Base-by-base conservation (phyloP, 257 asterid species). In the Scutellaria baicalensis region DNA sequence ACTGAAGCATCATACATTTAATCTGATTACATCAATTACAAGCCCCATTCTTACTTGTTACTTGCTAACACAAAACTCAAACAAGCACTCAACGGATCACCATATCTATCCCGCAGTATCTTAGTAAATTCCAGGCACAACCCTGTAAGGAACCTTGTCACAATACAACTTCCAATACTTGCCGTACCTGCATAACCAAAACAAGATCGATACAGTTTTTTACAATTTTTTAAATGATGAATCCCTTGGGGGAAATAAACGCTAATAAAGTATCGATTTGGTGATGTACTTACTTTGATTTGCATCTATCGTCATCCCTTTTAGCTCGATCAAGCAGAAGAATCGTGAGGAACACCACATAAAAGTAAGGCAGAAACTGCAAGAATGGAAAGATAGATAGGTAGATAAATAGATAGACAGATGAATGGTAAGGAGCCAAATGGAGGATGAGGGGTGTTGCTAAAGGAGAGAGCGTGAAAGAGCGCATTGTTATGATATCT, bases 291-390 rank as follows among this genome's bases (percentile, higher is more conserved):
- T 80, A 93, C 98, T 93, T 93, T 75, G 96, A 76, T 84, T 71
- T 87, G 92, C 98, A 93, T 62, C 97, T 83, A 56, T 93, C 95
- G 0, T 93, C 98, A 33, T 93, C 97, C 83, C 98, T 87, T 75
- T 83, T 82, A 72, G 97, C 98, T 43, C 98, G 94, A 69, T 93
- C 96, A 10, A 87, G 59, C n/a, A 93, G 97, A 73, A 93, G 98
- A 80, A 91, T 85, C 13, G 94, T 91, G 21, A 93, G 95, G 85
- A 85, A 91, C 27, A 82, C 67, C 51, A 93, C 97, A 60, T 93
- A 93, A 59, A 93, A 87, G 85, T 93, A 93, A 9, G 98, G 98
- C 56, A 93, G 88, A 70, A 89, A 80, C 98, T 90, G 88, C 94
- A 81, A 61, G 52, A 20, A 16, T 17, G 18, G 33, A 69, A 9